These are phyloP conservation scores for Vigna mungo DNA, from an alignment of 306 rosid genomes.

Conservation along the genomic window DNA sequence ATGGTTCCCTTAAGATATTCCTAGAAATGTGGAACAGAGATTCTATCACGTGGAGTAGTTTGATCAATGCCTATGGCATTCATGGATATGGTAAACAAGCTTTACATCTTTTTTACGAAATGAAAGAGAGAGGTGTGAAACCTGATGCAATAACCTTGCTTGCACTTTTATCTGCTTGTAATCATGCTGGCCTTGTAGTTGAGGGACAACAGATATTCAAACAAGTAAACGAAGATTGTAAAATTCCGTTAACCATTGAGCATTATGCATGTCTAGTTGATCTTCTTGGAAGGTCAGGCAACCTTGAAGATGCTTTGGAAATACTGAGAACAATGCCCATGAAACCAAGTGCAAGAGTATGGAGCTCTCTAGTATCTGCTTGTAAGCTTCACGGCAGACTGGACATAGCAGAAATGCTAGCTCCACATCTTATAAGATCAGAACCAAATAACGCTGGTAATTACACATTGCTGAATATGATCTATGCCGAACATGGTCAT, in stretches of 20 bases:
- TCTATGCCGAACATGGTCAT: slow-evolving; percentile 61
- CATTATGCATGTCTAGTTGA: slow-evolving; percentile 70
- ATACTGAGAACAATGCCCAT: slow-evolving; percentile 57
- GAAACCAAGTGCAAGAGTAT: slow-evolving; percentile 65
- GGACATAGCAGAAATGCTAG: slow-evolving; percentile 62
- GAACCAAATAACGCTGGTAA: slow-evolving; percentile 68
- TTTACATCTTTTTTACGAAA: slow-evolving; percentile 57
- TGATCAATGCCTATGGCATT: slow-evolving; percentile 64
- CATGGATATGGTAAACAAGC: slow-evolving; percentile 71
- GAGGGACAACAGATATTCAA: slow-evolving; percentile 64
- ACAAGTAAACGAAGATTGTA: slow-evolving; percentile 40
- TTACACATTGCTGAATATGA: slow-evolving; percentile 60
- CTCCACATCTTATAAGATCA: slow-evolving; percentile 54
- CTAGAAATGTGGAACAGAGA: slow-evolving; percentile 60
- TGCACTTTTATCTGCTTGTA: slow-evolving; percentile 68
- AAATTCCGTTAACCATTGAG: slow-evolving; percentile 50
- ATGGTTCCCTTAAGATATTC: slow-evolving; percentile 53
- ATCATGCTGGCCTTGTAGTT: slow-evolving; percentile 68
- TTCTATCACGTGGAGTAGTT: slow-evolving; percentile 66
- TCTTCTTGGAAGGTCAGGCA: slow-evolving; percentile 74
- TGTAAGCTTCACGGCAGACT: slow-evolving; percentile 67
- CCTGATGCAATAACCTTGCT: slow-evolving; percentile 63
- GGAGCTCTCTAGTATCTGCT: slow-evolving; percentile 71
- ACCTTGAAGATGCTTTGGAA: slow-evolving; percentile 69
- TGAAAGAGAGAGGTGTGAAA: slow-evolving; percentile 59